These are phyloP conservation scores for Alloteropsis angusta DNA, from an alignment of 202 grass and related monocot species.

Conservation along the genomic window DNA sequence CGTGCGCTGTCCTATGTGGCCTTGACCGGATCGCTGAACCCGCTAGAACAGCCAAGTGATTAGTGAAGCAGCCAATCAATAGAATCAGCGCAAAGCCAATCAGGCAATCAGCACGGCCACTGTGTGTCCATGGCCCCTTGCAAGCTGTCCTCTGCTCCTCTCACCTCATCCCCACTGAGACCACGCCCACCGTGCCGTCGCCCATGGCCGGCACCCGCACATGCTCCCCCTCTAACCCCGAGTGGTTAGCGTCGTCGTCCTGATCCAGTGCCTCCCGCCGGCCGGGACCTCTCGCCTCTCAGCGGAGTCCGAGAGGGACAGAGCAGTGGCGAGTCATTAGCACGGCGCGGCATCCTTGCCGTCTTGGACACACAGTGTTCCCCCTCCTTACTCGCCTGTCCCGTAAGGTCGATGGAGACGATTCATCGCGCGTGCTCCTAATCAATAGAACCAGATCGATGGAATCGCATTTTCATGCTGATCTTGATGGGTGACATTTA, in stretches of 20 bases:
- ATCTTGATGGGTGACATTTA: too few relatives aligned
- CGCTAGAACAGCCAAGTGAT: background rate
- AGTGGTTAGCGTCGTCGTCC: background rate
- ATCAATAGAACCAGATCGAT: background rate
- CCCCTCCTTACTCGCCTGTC: conserved; percentile 2
- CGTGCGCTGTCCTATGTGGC: background rate
- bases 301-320: background rate
- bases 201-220: conserved; percentile 11
- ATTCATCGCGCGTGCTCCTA: background rate
- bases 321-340: background rate
- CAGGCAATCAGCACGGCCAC: background rate
- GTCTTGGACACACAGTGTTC: background rate
- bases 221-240: background rate
- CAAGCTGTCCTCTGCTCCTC: background rate
- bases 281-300: background rate
- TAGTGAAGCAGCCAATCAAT: too few relatives aligned
- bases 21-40: background rate
- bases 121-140: background rate
- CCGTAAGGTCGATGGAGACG: background rate
- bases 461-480: background rate
- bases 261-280: background rate
- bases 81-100: background rate
- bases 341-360: background rate
- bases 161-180: background rate
- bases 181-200: background rate